phyloP scores from a whole-genome alignment of 768 basidiomycete species.

The Suillus alpinus region DNA sequence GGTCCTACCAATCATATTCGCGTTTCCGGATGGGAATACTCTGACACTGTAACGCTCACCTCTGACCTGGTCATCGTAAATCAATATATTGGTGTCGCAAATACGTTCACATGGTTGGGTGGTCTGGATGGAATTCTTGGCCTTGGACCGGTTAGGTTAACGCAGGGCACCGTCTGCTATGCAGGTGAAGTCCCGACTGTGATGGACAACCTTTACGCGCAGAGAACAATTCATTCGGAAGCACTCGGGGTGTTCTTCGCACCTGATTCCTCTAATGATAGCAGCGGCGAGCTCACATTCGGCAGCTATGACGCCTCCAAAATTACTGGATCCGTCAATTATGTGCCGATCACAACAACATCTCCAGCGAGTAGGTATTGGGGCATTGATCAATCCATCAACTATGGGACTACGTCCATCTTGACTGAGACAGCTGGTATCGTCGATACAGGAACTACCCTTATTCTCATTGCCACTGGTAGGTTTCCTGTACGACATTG shows the following conservation, averaged over 20 bases:
- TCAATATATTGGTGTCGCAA: conserved; percentile 35
- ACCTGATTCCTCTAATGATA: conserved; percentile 19
- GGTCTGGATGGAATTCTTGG: conserved; percentile 33
- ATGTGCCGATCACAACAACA: conserved; percentile 28
- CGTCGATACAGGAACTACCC: conserved; percentile 36
- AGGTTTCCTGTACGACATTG: conserved; percentile 21
- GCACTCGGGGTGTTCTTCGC: conserved; percentile 30
- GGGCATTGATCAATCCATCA: conserved; percentile 34
- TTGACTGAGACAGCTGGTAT: conserved; percentile 30
- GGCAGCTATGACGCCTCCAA: conserved; percentile 32
- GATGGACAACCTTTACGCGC: conserved; percentile 31
- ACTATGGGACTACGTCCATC: conserved; percentile 23
- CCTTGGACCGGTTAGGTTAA: neutral
- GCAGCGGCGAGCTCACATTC: conserved; percentile 37
- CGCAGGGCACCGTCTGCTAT: neutral
- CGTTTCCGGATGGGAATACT: conserved; percentile 16
- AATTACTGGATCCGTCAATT: conserved; percentile 30
- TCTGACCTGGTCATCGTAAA: conserved; percentile 14
- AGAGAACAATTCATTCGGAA: conserved; percentile 24
- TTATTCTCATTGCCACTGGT: conserved; percentile 14
- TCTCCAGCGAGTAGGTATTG: conserved; percentile 30
- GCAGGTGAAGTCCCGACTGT: conserved; percentile 16
- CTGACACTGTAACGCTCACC: conserved; percentile 13
- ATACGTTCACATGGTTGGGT: conserved; percentile 13
- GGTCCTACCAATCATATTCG: neutral